Conservation (phyloP, 345 rosid genomes). For the Linum usitatissimum region DNA sequence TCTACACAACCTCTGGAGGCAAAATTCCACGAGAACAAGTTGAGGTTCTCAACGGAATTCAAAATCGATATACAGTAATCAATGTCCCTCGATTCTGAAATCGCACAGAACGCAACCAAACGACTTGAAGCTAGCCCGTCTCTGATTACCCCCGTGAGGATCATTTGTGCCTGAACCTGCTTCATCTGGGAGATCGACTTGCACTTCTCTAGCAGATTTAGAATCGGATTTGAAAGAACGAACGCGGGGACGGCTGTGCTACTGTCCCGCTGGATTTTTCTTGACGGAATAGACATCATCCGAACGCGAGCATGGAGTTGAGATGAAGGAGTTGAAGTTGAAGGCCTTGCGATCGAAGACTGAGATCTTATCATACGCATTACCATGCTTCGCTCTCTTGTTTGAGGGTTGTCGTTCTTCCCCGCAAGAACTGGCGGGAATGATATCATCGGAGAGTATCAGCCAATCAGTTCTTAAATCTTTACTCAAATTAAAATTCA, state of each 20-base stretch:
- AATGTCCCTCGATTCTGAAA: constrained; percentile 48
- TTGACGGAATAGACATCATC: constrained; percentile 30
- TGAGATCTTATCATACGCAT: constrained; percentile 11
- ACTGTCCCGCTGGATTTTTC: constrained; percentile 27
- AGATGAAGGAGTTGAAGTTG: constrained; percentile 8
- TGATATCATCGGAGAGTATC: too few relatives aligned
- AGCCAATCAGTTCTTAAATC: too few relatives aligned
- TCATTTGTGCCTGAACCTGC: constrained; percentile 68
- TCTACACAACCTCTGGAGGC: constrained; percentile 50
- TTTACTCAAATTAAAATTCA: too few relatives aligned
- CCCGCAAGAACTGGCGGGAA: too few relatives aligned
- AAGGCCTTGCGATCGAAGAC: constrained; percentile 16
- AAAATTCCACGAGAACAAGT: constrained; percentile 63
- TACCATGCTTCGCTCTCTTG: too few relatives aligned
- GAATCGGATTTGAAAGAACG: constrained; percentile 47
- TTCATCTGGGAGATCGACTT: constrained; percentile 43
- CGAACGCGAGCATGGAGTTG: constrained; percentile 21
- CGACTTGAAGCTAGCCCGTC: constrained; percentile 58
- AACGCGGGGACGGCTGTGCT: constrained; percentile 33
- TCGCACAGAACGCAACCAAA: constrained; percentile 50
- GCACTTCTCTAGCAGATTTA: constrained; percentile 47
- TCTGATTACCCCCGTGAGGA: constrained; percentile 33
- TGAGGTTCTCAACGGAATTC: constrained; percentile 27
- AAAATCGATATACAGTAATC: constrained; percentile 45
- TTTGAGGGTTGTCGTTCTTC: too few relatives aligned